Evolutionary conservation across 805 yeast species (phyloP).

Genomic region (Lachancea sp.): DNA sequence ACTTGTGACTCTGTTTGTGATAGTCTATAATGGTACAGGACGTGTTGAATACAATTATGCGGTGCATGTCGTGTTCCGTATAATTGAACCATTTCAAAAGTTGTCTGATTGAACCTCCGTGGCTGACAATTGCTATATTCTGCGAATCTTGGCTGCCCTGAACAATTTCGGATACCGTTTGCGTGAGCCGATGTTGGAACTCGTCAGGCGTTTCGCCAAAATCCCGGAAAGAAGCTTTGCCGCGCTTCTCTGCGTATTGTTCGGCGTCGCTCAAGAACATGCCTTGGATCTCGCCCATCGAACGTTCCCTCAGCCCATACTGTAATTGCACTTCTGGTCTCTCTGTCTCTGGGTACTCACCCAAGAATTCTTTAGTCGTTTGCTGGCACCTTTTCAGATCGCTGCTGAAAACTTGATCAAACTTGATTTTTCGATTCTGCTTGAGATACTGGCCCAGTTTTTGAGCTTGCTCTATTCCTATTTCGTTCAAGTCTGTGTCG

Average conservation of each 20-base stretch:
- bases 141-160: constrained; percentile 27
- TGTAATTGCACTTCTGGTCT: constrained; percentile 3
- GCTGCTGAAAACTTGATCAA: constrained; percentile 36
- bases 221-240: constrained; percentile 48
- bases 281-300: constrained; percentile 77
- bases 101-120: constrained; percentile 75
- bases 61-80: constrained; percentile 36
- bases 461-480: constrained; percentile 56
- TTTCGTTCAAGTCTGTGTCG: constrained; percentile 56
- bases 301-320: constrained; percentile 54
- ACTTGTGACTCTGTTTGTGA: constrained; percentile 35
- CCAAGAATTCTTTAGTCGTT: constrained; percentile 44
- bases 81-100: constrained; percentile 46
- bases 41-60: constrained; percentile 64
- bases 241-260: constrained; percentile 44
- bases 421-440: constrained; percentile 29
- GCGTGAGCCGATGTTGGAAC: constrained; percentile 44
- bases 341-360: constrained; percentile 13
- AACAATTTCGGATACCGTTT: constrained; percentile 41
- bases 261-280: constrained; percentile 62
- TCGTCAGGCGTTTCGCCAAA: constrained; percentile 54
- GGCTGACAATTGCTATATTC: constrained; percentile 62
- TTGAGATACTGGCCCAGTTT: constrained; percentile 39
- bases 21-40: constrained; percentile 64
- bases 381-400: constrained; percentile 51